Percentiles rank a stretch among this genome's conserved stretches.
These are phyloP conservation scores for Pythium utonaiense DNA, from an alignment of 352 stramenopile species.

Conservation along the genomic window DNA sequence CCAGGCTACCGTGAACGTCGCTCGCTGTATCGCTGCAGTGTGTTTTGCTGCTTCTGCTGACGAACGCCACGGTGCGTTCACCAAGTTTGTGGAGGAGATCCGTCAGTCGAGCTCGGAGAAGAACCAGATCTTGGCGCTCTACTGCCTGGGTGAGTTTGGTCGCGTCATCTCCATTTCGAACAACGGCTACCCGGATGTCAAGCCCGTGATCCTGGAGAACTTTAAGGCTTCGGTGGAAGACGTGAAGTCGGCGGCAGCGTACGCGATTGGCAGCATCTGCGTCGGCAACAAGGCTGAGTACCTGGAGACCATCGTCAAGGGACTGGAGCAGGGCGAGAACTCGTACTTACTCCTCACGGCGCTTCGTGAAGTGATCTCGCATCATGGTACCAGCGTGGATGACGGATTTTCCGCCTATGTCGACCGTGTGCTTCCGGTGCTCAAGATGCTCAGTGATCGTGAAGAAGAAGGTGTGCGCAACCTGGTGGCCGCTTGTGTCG, in stretches of 20 bases:
- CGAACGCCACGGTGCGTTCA: conserved; percentile 68
- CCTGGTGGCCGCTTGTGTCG: conserved; percentile 97
- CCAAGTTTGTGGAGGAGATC: conserved; percentile 71
- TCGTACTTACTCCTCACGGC: conserved; percentile 97
- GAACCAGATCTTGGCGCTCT: conserved; percentile 89
- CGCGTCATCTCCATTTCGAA: conserved; percentile 83
- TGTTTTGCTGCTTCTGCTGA: conserved; percentile 51
- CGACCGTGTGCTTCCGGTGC: conserved; percentile 90
- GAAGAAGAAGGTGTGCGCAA: conserved; percentile 95
- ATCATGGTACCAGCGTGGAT: conserved; percentile 71
- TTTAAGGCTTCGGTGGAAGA: conserved; percentile 91
- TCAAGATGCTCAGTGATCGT: conserved; percentile 90
- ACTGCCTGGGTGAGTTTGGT: conserved; percentile 95
- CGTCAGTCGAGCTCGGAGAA: conserved; percentile 48
- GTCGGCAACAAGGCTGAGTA: conserved; percentile 92
- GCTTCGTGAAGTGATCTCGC: conserved; percentile 94
- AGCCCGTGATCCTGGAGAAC: conserved; percentile 86
- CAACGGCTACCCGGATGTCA: conserved; percentile 77
- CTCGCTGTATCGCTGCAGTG: conserved; percentile 89
- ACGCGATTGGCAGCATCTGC: conserved; percentile 94
- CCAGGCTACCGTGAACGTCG: conserved; percentile 93
- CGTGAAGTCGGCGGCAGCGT: conserved; percentile 95
- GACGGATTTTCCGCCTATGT: conserved; percentile 76
- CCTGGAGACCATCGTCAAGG: conserved; percentile 90
- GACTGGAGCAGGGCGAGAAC: conserved; percentile 88